Evolutionary conservation across 768 basidiomycete species (phyloP), one percentile per base, ranked within the genome.

Genomic region (Leccinum disarticulatum): DNA sequence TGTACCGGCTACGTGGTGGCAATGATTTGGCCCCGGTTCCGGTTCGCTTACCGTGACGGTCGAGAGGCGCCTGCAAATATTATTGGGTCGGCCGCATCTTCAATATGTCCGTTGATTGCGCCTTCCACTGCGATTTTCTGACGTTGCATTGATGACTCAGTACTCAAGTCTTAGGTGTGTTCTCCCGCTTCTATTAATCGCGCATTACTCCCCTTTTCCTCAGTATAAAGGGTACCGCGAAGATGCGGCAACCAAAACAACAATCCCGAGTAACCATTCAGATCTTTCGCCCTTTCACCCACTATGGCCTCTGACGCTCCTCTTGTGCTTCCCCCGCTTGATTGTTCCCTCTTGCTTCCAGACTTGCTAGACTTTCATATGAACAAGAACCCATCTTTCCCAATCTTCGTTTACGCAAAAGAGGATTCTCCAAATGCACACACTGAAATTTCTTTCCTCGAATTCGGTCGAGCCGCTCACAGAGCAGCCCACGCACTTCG

Each of bases 401-500:
- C 73, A 1, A 47, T 63, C 11, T 73, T 62, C 31, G 56, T 61
- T 6, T 69, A 64, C 47, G 13, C 54, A 5, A 50, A 67, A 52
- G 58, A 69, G 51, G 27, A 38, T n/a, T 14, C 8, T 62, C 43
- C 64, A 0, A 48, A 56, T 19, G 48, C 52, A 2, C 38, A 55
- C 52, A 71, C 60, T 15, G 64, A 68, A 38, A 63, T 74, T n/a
- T 63, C 66, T 5, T 61, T 65, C 30, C 61, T 66, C 38, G 73
- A 73, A 53, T 73, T 74, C 47, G 65, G 66, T 51, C 64, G 66
- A 22, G 71, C 73, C 5, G 52, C 64, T 54, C 73, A 73, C 47
- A 65, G 74, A 28, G 71, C 76, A 7, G 80, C 81, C 0, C 79
- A 80, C 59, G 59, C 61, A 22, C 59, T 82, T 43, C 72, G 77